Base-by-base conservation (phyloP, 225 moss, liverwort and hornwort species). In the Asterella californica region DNA sequence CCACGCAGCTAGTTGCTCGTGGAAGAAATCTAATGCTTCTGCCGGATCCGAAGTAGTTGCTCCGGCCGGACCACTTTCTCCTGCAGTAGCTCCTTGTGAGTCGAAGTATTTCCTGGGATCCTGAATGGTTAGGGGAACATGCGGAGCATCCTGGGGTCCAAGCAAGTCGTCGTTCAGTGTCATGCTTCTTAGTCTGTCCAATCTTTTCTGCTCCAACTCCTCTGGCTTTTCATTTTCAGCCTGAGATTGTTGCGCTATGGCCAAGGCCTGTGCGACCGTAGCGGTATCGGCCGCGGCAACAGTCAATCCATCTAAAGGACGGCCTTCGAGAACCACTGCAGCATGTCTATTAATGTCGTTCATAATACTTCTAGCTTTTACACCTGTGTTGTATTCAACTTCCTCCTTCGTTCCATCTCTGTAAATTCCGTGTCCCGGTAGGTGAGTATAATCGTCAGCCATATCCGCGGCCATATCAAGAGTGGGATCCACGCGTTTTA, bases 91-190 rank as follows among this genome's bases (percentile, higher is more conserved):
- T 57, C 88, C 91, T 84, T 96, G 96, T 22, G 91, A 94, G 52
- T 93, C 96, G 49, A 97, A 97, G 83, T 97, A 97, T 50, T 92
- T 94, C 48, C 96, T 83, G 54, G 96, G 94, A 85, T 97, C 96
- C 87, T 88, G 88, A 71, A 97, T 97, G 65, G 90, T 89, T 15
- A 97, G 90, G 32, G 96, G 96, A 74, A 97, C 90, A 75, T 86
- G 88, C 7, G 87, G 75, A 33, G 90, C 86, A 70, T 75, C 79
- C 24, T 82, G 84, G 64, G 91, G 91, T 34, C 96, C 94, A 80
- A 91, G 84, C 66, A 97, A 90, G 82, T 97, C 96, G 66, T 97
- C 96, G 81, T 93, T 94, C 69, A 93, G 83, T 15, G 96, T 97
- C 94, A 97, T 93, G 50, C 83, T 83, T 42, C 89, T 82, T 71